phyloP scores from a whole-genome alignment of 345 rosid species.

The Populus pruinosa region DNA sequence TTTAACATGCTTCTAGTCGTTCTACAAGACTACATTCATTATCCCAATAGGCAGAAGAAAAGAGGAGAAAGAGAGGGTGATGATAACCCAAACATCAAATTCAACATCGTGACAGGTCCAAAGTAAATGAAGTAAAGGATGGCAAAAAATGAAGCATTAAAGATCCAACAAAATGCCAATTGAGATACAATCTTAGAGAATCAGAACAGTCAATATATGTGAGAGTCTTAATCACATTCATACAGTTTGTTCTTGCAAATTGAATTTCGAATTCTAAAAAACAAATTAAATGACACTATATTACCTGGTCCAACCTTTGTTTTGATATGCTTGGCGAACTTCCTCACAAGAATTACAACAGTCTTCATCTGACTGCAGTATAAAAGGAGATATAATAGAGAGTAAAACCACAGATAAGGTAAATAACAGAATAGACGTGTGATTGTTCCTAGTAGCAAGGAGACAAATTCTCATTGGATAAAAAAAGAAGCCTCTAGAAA shows the following conservation, averaged over 20 bases:
- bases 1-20: too few species aligned
- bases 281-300: not conserved
- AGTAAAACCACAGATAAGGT: not conserved
- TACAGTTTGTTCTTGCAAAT: not conserved
- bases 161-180: not conserved
- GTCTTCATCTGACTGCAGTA: slow-evolving; percentile 62
- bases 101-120: not conserved
- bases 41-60: not conserved
- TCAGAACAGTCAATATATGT: not conserved
- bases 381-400: not conserved
- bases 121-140: not conserved
- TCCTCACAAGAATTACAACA: slow-evolving; percentile 90
- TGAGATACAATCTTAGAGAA: not conserved
- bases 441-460: not conserved
- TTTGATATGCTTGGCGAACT: slow-evolving; percentile 90
- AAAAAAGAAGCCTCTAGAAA: not conserved
- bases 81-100: not conserved
- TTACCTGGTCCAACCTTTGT: slow-evolving; percentile 98
- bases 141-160: not conserved
- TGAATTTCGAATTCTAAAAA: not conserved
- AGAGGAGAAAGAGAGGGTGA: too few species aligned
- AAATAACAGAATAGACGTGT: not conserved
- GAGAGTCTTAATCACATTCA: not conserved
- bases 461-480: not conserved
- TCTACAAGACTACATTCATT: not conserved